These are phyloP conservation scores for Claviceps humidiphila DNA, from an alignment of 2,329 filamentous ascomycete species.

Conservation along the genomic window DNA sequence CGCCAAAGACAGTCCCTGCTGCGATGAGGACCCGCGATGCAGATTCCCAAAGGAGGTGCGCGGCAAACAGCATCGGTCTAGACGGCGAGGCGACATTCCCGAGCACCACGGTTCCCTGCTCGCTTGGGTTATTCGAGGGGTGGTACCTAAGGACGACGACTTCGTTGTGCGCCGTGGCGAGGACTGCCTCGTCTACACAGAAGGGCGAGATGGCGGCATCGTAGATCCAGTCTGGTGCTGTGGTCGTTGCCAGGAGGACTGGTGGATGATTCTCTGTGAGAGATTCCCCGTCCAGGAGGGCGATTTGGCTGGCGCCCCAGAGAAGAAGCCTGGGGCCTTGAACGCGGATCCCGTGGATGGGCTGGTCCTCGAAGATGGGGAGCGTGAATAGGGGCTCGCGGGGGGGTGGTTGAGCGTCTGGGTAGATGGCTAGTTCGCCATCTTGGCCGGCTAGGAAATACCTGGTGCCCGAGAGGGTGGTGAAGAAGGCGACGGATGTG, in stretches of 20 bases:
- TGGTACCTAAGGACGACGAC: constrained; percentile 38
- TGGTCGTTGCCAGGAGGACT: constrained; percentile 14
- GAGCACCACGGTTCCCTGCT: constrained; percentile 21
- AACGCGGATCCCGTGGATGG: constrained; percentile 60
- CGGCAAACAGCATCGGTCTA: constrained; percentile 78
- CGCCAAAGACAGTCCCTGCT: constrained; percentile 86
- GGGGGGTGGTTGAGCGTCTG: constrained; percentile 15
- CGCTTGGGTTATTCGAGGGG: constrained; percentile 8
- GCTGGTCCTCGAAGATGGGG: constrained; percentile 51
- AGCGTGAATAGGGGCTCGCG: constrained; percentile 24
- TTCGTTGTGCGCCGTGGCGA: constrained; percentile 83
- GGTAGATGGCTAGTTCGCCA: constrained; percentile 41
- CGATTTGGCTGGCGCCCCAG: constrained; percentile 59
- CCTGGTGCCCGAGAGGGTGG: constrained; percentile 14
- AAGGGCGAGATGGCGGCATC: constrained; percentile 44
- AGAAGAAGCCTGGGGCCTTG: constrained; percentile 28
- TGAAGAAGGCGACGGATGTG: constrained; percentile 44
- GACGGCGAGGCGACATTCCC: constrained; percentile 48
- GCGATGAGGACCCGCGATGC: constrained; percentile 55
- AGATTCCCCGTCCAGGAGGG: constrained; percentile 17
- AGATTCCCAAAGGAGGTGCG: constrained; percentile 53
- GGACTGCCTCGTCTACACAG: constrained; percentile 31
- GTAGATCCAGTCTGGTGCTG: constrained; percentile 64
- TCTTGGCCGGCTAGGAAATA: constrained; percentile 49
- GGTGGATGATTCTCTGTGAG: constrained; percentile 9